Percentiles rank a stretch among this genome's conserved stretches.
Evolutionary conservation across 2,329 filamentous ascomycete genomes (phyloP).

Genomic region (Sarocladium kiliense): DNA sequence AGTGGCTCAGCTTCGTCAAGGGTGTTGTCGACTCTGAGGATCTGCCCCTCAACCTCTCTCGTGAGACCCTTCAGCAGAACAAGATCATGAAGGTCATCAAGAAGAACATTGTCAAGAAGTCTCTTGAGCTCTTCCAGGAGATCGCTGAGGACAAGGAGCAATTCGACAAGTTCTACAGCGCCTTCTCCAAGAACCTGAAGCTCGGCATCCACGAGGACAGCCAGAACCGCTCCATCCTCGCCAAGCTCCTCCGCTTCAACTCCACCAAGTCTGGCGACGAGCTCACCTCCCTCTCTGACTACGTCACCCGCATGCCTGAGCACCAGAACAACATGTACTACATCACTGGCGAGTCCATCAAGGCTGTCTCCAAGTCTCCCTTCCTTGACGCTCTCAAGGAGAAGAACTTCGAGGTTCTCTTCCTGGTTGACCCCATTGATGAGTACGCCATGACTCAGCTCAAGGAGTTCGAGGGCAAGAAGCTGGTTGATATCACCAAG

Average conservation of each 20-base stretch:
- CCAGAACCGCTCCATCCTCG: conserved; percentile 87
- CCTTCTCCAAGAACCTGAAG: conserved; percentile 99
- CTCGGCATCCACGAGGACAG: conserved; percentile 99
- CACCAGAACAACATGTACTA: conserved; percentile 99
- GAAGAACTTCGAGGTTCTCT: conserved; percentile 99
- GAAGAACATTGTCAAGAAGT: conserved; percentile 99
- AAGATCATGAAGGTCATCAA: conserved; percentile 99
- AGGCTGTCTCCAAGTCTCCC: conserved; percentile 95
- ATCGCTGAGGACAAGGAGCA: conserved; percentile 99
- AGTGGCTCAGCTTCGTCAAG: conserved; percentile 99
- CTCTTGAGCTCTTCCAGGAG: conserved; percentile 97
- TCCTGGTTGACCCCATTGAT: conserved; percentile 98
- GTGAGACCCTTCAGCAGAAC: conserved; percentile 99
- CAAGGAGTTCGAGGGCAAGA: conserved; percentile 99
- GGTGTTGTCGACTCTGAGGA: conserved; percentile 99
- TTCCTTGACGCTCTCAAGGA: conserved; percentile 98
- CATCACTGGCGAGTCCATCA: conserved; percentile 99
- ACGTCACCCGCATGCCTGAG: conserved; percentile 98
- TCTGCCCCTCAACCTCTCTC: conserved; percentile 97
- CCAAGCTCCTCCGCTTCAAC: conserved; percentile 98
- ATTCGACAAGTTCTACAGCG: conserved; percentile 99
- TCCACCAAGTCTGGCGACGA: conserved; percentile 99
- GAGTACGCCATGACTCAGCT: conserved; percentile 99
- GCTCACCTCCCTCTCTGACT: conserved; percentile 90
- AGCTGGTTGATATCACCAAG: conserved; percentile 99